A percentile compares a stretch with the other conserved stretches of the same genome.
These are phyloP conservation scores for Antrodiella citrinella DNA, from an alignment of 768 basidiomycete genomes.

Conservation along the genomic window DNA sequence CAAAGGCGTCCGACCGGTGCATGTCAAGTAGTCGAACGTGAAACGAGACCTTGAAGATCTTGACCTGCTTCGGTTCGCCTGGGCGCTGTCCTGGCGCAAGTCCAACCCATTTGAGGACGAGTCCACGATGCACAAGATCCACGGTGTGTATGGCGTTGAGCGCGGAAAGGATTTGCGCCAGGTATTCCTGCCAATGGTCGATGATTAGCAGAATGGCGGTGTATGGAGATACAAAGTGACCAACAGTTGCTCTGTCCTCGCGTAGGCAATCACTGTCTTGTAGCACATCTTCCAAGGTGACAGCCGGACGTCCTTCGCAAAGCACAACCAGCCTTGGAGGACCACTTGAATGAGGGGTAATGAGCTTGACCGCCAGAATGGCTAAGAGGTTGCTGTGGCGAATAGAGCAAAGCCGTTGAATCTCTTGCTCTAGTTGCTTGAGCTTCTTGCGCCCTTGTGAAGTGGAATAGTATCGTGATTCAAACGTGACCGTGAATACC, in stretches of 20 bases:
- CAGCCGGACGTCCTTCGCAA: slow-evolving; percentile 59
- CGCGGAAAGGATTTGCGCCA: slow-evolving; percentile 63
- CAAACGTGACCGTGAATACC: slow-evolving; percentile 58
- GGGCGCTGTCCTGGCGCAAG: slow-evolving; percentile 44
- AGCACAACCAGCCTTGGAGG: slow-evolving; percentile 56
- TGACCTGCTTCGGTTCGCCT: slow-evolving; percentile 55
- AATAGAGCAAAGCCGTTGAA: slow-evolving; percentile 49
- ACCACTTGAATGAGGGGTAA: slow-evolving; percentile 38
- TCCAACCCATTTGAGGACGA: slow-evolving; percentile 52
- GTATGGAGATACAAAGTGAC: slow-evolving; percentile 31
- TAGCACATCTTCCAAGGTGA: slow-evolving; percentile 67
- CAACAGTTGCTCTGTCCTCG: slow-evolving; percentile 58
- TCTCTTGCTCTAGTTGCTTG: slow-evolving; percentile 55
- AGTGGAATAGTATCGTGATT: slow-evolving; percentile 59
- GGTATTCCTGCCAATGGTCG: slow-evolving; percentile 52
- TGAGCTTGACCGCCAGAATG: slow-evolving; percentile 60
- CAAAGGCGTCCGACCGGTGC: slow-evolving; percentile 79
- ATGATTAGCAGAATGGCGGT: slow-evolving; percentile 16
- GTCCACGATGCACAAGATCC: slow-evolving; percentile 64
- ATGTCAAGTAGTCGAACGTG: slow-evolving; percentile 68
- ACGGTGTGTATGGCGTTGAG: slow-evolving; percentile 58
- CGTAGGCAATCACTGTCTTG: slow-evolving; percentile 69
- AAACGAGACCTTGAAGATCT: slow-evolving; percentile 67
- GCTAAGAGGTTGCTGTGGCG: slow-evolving; percentile 60
- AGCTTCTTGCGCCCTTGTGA: slow-evolving; percentile 69